Evolutionary conservation across 108 stramenopile species (phyloP).

Genomic region (Fistulifera solaris): DNA sequence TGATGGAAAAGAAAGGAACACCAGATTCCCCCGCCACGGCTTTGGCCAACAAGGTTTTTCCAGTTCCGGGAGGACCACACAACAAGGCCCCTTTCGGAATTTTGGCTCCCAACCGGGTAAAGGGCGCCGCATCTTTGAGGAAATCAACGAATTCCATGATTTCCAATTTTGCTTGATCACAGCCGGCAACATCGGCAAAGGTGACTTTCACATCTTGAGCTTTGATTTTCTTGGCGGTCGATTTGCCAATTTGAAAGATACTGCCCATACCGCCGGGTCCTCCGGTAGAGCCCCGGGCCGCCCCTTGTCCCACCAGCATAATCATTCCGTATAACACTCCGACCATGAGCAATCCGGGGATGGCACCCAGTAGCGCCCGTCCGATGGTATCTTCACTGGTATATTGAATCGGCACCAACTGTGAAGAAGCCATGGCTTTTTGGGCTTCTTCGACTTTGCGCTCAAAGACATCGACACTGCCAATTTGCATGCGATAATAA

Average conservation of each 20-base stretch:
- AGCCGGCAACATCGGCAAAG: conserved; percentile 98
- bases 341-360: conserved; percentile 75
- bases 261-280: conserved; percentile 42
- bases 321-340: conserved; percentile 73
- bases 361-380: conserved; percentile 52
- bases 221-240: conserved; percentile 81
- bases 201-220: conserved; percentile 77
- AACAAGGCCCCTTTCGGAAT: conserved; percentile 96
- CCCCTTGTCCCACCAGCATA: conserved; percentile 55
- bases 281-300: conserved; percentile 59
- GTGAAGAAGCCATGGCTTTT: conserved; percentile 61
- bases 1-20: conserved; percentile 93
- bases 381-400: conserved; percentile 77
- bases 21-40: conserved; percentile 98
- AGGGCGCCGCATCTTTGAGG: conserved; percentile 78
- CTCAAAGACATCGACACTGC: conserved; percentile 94
- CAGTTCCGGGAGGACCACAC: conserved; percentile 90
- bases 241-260: conserved; percentile 79
- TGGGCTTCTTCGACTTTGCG: conserved; percentile 91
- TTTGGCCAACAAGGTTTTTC: conserved; percentile 97
- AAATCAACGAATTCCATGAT: conserved; percentile 99
- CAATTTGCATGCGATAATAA: conserved; percentile 89
- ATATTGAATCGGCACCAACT: conserved; percentile 93
- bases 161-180: conserved; percentile 96
- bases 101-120: conserved; percentile 92